Conservation (phyloP, 1,284 basidiomycete species). For the Ustilago sp. region DNA sequence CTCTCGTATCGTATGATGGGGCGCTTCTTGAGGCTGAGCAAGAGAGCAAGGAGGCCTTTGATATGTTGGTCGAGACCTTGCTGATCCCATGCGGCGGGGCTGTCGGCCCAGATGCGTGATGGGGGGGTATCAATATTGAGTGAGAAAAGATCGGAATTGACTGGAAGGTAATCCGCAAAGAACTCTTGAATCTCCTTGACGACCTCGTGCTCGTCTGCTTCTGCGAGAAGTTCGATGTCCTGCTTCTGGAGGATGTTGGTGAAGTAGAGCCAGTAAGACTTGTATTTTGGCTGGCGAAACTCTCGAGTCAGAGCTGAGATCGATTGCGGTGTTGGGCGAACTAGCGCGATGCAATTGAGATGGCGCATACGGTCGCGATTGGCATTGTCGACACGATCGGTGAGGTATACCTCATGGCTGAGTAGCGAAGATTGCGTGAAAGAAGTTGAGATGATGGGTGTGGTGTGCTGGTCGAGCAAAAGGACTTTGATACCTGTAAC, state of each 20-base stretch:
- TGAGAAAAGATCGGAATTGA: constrained; percentile 85
- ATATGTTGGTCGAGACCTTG: constrained; percentile 82
- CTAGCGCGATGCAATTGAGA: constrained; percentile 95
- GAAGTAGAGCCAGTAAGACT: constrained; percentile 88
- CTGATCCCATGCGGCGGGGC: constrained; percentile 75
- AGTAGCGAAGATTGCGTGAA: constrained; percentile 93
- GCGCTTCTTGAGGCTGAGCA: constrained; percentile 95
- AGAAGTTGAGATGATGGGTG: constrained; percentile 95
- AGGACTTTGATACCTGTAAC: constrained; percentile 95
- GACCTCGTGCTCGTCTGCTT: constrained; percentile 94
- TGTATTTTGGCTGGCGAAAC: constrained; percentile 83
- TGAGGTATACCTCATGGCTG: constrained; percentile 97
- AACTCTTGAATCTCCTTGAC: constrained; percentile 82
- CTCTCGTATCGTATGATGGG: constrained; percentile 93
- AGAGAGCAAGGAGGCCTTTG: constrained; percentile 85
- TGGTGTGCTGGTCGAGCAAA: constrained; percentile 91
- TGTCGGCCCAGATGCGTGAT: constrained; percentile 77
- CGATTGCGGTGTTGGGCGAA: constrained; percentile 83
- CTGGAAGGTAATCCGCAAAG: constrained; percentile 67
- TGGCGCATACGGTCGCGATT: constrained; percentile 79
- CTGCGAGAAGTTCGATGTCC: constrained; percentile 91
- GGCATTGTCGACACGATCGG: constrained; percentile 91
- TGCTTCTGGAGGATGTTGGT: constrained; percentile 91
- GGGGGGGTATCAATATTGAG: constrained; percentile 72
- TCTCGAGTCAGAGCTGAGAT: constrained; percentile 85